Percentiles rank a stretch among this genome's conserved stretches.
Evolutionary conservation across 1,139 yeast species (phyloP).

Genomic region (Debaryomyces psychrophilus): DNA sequence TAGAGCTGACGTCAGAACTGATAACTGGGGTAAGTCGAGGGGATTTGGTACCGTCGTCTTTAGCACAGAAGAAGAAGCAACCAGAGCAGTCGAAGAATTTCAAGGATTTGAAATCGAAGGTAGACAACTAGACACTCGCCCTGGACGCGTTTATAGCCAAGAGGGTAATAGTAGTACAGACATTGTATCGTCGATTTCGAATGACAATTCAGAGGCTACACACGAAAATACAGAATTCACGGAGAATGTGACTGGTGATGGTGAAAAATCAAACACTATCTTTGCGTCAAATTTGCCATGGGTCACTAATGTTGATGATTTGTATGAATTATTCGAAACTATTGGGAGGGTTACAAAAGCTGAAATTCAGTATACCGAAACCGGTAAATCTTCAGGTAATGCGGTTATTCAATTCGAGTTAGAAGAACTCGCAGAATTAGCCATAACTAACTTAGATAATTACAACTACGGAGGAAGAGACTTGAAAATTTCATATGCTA

Average conservation of each 20-base stretch:
- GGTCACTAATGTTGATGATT: slow-evolving; percentile 83
- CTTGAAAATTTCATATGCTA: slow-evolving; percentile 66
- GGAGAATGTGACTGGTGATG: slow-evolving; percentile 64
- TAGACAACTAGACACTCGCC: slow-evolving; percentile 68
- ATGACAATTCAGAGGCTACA: slow-evolving; percentile 13
- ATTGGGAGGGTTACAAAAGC: slow-evolving; percentile 79
- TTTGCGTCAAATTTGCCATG: slow-evolving; percentile 82
- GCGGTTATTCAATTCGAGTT: slow-evolving; percentile 83
- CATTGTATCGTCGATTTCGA: slow-evolving; percentile 7
- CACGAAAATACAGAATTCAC: slow-evolving; percentile 59
- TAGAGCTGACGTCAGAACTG: slow-evolving; percentile 78
- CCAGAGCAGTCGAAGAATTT: slow-evolving; percentile 61
- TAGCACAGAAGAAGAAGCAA: slow-evolving; percentile 60
- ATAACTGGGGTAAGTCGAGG: slow-evolving; percentile 74
- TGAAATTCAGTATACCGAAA: slow-evolving; percentile 67
- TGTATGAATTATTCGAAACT: slow-evolving; percentile 83
- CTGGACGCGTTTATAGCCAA: slow-evolving; percentile 40
- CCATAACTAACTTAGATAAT: slow-evolving; percentile 72
- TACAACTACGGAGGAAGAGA: slow-evolving; percentile 86
- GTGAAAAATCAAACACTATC: slow-evolving; percentile 65
- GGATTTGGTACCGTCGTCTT: slow-evolving; percentile 84
- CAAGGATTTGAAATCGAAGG: slow-evolving; percentile 74
- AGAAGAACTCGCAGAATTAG: slow-evolving; percentile 69
- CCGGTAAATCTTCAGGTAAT: slow-evolving; percentile 76
- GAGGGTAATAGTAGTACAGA: slow-evolving; percentile 11